These are phyloP conservation scores for Cercospora sp. DNA, from an alignment of 2,329 filamentous ascomycete genomes.

Conservation along the genomic window DNA sequence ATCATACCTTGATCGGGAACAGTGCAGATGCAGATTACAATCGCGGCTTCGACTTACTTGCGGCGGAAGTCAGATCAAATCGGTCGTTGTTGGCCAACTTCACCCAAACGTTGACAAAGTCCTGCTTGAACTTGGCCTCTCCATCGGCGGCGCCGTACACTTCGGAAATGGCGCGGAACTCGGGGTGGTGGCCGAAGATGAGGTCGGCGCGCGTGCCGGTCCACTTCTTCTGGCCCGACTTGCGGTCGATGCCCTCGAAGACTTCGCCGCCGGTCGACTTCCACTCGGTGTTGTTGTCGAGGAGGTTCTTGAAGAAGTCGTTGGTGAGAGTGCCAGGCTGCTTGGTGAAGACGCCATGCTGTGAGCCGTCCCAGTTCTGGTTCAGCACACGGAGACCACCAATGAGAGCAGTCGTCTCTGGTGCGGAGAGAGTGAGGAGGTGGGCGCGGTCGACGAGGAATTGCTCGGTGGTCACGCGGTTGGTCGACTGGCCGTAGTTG, in stretches of 20 bases:
- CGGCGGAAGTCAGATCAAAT: constrained; percentile 54
- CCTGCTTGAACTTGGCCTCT: constrained; percentile 64
- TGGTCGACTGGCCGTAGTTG: constrained; percentile 67
- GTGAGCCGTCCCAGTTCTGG: constrained; percentile 69
- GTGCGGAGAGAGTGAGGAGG: constrained; percentile 67
- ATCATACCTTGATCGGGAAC: background rate
- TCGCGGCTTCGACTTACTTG: constrained; percentile 21
- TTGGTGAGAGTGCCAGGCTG: constrained; percentile 69
- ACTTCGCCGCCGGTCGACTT: constrained; percentile 57
- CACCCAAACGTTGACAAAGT: constrained; percentile 70
- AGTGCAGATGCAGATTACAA: background rate
- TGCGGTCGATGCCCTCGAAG: constrained; percentile 65
- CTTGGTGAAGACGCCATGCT: constrained; percentile 67
- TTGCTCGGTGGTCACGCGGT: constrained; percentile 65
- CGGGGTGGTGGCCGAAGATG: constrained; percentile 71
- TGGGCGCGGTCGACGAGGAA: constrained; percentile 71
- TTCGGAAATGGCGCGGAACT: constrained; percentile 69
- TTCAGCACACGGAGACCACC: constrained; percentile 71
- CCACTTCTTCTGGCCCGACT: constrained; percentile 67
- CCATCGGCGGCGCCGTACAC: constrained; percentile 65
- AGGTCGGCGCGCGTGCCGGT: constrained; percentile 68
- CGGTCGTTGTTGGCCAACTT: constrained; percentile 76
- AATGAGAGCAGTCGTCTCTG: constrained; percentile 69
- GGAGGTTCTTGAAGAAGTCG: constrained; percentile 79
- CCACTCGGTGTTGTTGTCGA: constrained; percentile 68